Percentiles rank a stretch among this genome's conserved stretches.
phyloP scores from a whole-genome alignment of 2,329 filamentous ascomycete genomes.

The Colletotrichum endophyticum region DNA sequence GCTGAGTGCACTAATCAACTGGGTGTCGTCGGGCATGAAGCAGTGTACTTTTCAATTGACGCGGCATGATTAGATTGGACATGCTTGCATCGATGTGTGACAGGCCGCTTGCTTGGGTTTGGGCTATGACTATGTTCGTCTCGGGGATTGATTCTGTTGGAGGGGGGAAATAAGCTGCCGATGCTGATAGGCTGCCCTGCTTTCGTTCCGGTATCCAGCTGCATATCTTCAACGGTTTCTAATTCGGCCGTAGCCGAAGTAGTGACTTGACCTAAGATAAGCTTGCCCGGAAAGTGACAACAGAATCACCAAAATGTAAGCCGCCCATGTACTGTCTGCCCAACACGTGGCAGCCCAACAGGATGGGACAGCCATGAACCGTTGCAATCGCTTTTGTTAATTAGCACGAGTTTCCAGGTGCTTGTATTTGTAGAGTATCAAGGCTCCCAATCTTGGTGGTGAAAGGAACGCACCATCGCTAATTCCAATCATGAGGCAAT shows the following conservation, averaged over 20 bases:
- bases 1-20: background rate
- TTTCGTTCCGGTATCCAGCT: accelerated
- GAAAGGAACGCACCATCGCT: too few relatives aligned
- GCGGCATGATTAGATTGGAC: background rate
- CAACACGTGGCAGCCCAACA: background rate
- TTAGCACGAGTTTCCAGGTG: too few relatives aligned
- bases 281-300: background rate
- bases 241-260: background rate
- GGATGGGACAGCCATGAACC: too few relatives aligned
- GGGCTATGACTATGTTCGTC: accelerated
- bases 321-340: accelerated
- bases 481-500: too few relatives aligned
- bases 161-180: too few relatives aligned
- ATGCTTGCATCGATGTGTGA: background rate
- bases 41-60: background rate
- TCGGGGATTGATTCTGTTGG: background rate
- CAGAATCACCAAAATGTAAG: background rate
- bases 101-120: background rate
- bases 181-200: background rate
- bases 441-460: too few relatives aligned
- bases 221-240: background rate
- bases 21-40: background rate
- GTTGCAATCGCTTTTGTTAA: too few relatives aligned
- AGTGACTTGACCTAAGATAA: background rate
- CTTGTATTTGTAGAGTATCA: too few relatives aligned